Percentiles rank a stretch among this genome's conserved stretches.
These are phyloP conservation scores for Fusarium sp. DNA, from an alignment of 2,329 filamentous ascomycete genomes.

Conservation along the genomic window DNA sequence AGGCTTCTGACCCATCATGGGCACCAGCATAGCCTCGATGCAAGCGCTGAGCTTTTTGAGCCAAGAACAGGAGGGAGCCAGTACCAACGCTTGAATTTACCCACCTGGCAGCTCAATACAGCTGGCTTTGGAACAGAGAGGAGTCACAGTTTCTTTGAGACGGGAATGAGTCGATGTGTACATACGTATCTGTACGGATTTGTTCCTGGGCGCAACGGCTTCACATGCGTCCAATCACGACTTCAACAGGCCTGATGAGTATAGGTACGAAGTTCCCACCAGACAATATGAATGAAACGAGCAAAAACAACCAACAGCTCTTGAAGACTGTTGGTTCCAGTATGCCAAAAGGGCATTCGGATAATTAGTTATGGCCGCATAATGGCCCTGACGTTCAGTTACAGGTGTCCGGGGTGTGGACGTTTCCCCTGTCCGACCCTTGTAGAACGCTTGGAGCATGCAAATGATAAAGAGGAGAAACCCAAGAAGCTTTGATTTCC, in stretches of 20 bases:
- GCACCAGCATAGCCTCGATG: slow-evolving; percentile 34
- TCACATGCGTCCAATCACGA: background rate
- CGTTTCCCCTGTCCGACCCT: background rate
- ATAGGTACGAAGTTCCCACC: background rate
- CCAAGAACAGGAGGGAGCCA: slow-evolving; percentile 35
- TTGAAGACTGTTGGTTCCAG: background rate
- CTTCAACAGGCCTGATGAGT: background rate
- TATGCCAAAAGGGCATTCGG: background rate
- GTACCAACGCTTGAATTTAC: background rate
- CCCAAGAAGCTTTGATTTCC: background rate
- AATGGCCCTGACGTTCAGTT: background rate
- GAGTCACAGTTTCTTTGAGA: background rate
- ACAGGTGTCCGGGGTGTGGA: background rate
- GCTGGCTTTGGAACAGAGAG: background rate
- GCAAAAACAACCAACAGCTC: background rate
- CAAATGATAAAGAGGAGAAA: background rate
- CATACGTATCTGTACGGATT: background rate
- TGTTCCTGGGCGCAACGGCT: background rate
- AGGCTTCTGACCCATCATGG: slow-evolving; percentile 29
- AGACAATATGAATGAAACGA: background rate
- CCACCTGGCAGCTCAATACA: background rate
- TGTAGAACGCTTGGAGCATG: background rate
- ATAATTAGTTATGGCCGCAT: background rate
- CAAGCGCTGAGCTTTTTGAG: slow-evolving; percentile 37
- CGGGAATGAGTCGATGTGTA: background rate